phyloP scores from a whole-genome alignment of 2,329 filamentous ascomycete species.

The Purpureocillium lavendulum region DNA sequence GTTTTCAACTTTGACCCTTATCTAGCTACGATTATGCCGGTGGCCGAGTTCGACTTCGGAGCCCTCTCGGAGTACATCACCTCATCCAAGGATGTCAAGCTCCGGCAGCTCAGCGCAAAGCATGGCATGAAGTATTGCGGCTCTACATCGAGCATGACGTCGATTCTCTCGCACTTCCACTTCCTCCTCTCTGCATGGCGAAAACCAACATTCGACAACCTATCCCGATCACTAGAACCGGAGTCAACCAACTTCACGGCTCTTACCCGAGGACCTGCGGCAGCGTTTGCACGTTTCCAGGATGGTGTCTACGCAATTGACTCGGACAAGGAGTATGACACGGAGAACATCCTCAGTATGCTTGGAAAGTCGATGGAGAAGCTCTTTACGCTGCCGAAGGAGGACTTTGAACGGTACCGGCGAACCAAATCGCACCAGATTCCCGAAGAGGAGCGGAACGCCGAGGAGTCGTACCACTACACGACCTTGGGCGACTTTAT shows the following conservation, averaged over 20 bases:
- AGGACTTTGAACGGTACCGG: constrained; percentile 80
- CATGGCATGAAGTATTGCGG: constrained; percentile 76
- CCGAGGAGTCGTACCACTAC: constrained; percentile 78
- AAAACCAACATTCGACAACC: constrained; percentile 52
- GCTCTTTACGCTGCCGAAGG: constrained; percentile 72
- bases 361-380: constrained; percentile 97
- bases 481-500: constrained; percentile 80
- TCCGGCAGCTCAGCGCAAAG: constrained; percentile 60
- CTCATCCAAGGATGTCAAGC: constrained; percentile 71
- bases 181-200: constrained; percentile 84
- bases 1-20: constrained; percentile 98
- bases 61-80: constrained; percentile 82
- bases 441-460: constrained; percentile 61
- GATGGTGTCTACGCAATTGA: constrained; percentile 91
- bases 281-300: constrained; percentile 74
- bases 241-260: constrained; percentile 61
- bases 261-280: constrained; percentile 64
- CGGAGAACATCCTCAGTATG: constrained; percentile 78
- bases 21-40: constrained; percentile 85
- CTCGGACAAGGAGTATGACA: constrained; percentile 86
- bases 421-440: constrained; percentile 59
- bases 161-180: constrained; percentile 82
- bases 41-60: constrained; percentile 85
- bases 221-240: constrained; percentile 60
- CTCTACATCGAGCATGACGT: constrained; percentile 95